Percentiles rank a stretch among this genome's conserved stretches.
phyloP scores from a whole-genome alignment of 306 rosid genomes.

The Dryas drummondii region DNA sequence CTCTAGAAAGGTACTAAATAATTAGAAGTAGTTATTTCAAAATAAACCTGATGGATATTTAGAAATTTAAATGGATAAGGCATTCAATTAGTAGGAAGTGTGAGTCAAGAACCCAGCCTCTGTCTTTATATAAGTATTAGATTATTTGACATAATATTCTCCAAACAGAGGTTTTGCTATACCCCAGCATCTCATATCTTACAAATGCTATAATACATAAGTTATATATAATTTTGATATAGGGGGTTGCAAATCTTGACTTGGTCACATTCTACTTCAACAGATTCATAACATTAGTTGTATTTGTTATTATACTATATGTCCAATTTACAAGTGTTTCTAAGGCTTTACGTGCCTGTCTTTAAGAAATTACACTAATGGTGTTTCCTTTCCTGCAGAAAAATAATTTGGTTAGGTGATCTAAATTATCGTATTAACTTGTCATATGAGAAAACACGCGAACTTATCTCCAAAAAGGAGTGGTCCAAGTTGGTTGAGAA shows the following conservation, averaged over 20 bases:
- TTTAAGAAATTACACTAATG: not conserved
- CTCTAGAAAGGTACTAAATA: not conserved
- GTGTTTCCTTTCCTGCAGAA: slow-evolving; percentile 45
- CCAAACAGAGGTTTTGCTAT: not conserved
- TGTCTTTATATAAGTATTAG: not conserved
- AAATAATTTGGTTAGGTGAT: slow-evolving; percentile 92
- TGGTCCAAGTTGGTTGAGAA: slow-evolving; percentile 70
- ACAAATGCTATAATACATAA: not conserved
- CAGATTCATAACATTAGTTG: not conserved
- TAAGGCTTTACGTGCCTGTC: not conserved
- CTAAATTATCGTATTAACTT: slow-evolving; percentile 83
- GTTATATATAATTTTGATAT: not conserved
- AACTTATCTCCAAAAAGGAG: slow-evolving; percentile 59
- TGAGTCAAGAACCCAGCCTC: not conserved
- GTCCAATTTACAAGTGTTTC: not conserved
- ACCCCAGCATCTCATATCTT: not conserved
- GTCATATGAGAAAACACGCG: slow-evolving; percentile 69
- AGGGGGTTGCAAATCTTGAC: not conserved
- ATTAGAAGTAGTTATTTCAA: not conserved
- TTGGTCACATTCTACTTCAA: not conserved
- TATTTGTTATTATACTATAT: not conserved
- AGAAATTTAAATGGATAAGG: not conserved
- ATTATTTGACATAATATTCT: not conserved
- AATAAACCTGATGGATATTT: not conserved
- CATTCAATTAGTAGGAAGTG: not conserved